Base-by-base conservation (phyloP, 202 grass and related monocot genomes). In the Cymbopogon flexuosus region DNA sequence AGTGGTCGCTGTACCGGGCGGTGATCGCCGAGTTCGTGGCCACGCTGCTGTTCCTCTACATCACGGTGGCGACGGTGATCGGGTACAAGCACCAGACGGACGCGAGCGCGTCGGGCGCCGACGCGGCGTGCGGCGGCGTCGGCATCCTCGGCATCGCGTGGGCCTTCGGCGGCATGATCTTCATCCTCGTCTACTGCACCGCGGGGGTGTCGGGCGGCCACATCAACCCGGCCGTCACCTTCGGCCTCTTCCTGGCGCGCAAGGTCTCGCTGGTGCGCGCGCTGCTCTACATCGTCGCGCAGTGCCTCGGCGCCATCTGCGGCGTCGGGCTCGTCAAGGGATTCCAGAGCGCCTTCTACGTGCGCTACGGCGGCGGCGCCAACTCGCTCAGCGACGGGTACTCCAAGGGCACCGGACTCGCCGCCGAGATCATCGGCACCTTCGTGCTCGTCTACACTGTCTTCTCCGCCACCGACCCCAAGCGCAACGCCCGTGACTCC, bases 111-210 rank as follows among this genome's bases (percentile, higher is more conserved):
- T 5, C 4, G 29, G 80, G 37, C 33, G 76, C 70, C 22, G 90
- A 93, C 83, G 90, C 88, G 9, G 86, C 86, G 18, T 97, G 94
- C 75, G 87, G 88, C 77, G 89, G 94, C 78, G 91, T 97, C 0
- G 94, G 94, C 21, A 58, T 97, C 69, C 86, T 97, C 12, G 94
- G 94, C 79, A 97, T 97, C 81, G 94, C 94, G 0, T 97, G 94
- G 94, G 89, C 94, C 3, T 97, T 97, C 84, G 94, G 94, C 9
- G 94, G 94, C 83, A 97, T 93, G 94, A 97, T 97, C 87, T 97
- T 97, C 81, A 77, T 97, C 59, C 91, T 97, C 64, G 94, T 97
- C 23, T 93, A 97, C 87, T 97, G 91, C 91, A 97, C 94, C 74
- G 94, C 94, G 9, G 94, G 94, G 8, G 88, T 97, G 1, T 97